These are phyloP conservation scores for Trichophyton rubrum DNA, from an alignment of 2,329 filamentous ascomycete genomes.

Conservation along the genomic window DNA sequence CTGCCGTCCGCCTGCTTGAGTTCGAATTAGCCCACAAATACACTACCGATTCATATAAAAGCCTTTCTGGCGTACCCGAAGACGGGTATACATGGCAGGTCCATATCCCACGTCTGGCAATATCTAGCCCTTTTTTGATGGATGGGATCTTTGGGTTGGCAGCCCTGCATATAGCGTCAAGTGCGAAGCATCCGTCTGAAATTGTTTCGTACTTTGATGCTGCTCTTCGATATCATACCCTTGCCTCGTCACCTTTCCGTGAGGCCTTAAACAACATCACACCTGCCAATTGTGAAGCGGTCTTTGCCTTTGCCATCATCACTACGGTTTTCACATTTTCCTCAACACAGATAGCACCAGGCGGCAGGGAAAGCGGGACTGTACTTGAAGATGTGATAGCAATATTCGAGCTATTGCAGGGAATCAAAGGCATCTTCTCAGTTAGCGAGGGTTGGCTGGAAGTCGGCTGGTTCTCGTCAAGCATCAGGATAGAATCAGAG, in stretches of 20 bases:
- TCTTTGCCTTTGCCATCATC: conserved; percentile 27
- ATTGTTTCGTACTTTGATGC: conserved; percentile 26
- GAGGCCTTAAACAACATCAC: conserved; percentile 25
- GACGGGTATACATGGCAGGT: conserved; percentile 30
- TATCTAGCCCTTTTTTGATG: conserved; percentile 32
- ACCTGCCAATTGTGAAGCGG: conserved; percentile 26
- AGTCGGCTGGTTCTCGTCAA: conserved; percentile 39
- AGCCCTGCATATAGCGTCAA: conserved; percentile 29
- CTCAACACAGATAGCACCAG: conserved; percentile 23
- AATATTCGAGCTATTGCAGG: conserved; percentile 26
- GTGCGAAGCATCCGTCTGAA: conserved; percentile 17
- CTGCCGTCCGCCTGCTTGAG: conserved; percentile 22
- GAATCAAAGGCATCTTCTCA: conserved; percentile 23
- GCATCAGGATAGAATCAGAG: conserved; percentile 34
- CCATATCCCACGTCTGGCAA: conserved; percentile 28
- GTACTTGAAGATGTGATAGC: conserved; percentile 27
- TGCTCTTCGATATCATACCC: conserved; percentile 26
- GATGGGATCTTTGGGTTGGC: conserved; percentile 31
- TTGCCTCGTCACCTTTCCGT: conserved; percentile 25
- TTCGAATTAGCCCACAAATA: conserved; percentile 43
- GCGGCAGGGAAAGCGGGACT: conserved; percentile 20
- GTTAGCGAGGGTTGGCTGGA: conserved; percentile 33
- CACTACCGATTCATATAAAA: conserved; percentile 36
- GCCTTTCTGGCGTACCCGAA: conserved; percentile 24
- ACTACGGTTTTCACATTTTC: conserved; percentile 27